A percentile compares a stretch with the other conserved stretches of the same genome.
phyloP scores from a whole-genome alignment of 2,329 filamentous ascomycete genomes.

The Cylindrodendrum hubeiense region DNA sequence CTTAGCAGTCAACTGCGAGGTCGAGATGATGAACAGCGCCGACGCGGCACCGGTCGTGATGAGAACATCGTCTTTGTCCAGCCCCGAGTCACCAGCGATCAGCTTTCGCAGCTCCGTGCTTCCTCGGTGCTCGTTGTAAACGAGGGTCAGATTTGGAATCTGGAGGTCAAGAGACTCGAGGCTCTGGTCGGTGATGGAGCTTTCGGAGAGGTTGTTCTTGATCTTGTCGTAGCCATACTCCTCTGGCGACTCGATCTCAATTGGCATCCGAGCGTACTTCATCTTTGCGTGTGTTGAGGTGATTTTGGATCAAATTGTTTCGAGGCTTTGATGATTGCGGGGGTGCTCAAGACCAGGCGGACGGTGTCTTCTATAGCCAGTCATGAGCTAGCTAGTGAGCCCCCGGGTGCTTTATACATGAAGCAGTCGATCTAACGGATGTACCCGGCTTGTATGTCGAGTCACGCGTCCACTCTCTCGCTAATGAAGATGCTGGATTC shows the following conservation, averaged over 20 bases:
- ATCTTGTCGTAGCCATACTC: constrained; percentile 39
- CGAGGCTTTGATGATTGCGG: background rate
- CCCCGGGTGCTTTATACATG: background rate
- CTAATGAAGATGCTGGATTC: background rate
- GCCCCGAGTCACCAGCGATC: constrained; percentile 22
- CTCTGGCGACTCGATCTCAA: constrained; percentile 42
- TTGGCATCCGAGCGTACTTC: constrained; percentile 42
- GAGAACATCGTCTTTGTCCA: constrained; percentile 35
- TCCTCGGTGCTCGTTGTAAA: constrained; percentile 39
- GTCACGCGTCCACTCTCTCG: background rate
- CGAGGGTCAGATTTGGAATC: constrained; percentile 32
- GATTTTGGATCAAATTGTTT: background rate
- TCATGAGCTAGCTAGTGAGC: background rate
- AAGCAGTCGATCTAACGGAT: background rate
- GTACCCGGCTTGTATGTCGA: background rate
- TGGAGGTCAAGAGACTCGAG: constrained; percentile 29
- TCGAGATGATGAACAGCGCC: constrained; percentile 38
- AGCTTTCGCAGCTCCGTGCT: constrained; percentile 28
- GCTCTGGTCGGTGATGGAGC: constrained; percentile 39
- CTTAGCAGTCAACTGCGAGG: constrained; percentile 23
- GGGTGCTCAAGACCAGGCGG: background rate
- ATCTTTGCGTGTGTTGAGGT: constrained; percentile 15
- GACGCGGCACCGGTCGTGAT: constrained; percentile 38
- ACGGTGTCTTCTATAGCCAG: background rate
- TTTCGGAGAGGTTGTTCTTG: constrained; percentile 42